Evolutionary conservation across 495 filamentous ascomycete genomes (phyloP).

Genomic region (Pyrenopolyporus hunteri): DNA sequence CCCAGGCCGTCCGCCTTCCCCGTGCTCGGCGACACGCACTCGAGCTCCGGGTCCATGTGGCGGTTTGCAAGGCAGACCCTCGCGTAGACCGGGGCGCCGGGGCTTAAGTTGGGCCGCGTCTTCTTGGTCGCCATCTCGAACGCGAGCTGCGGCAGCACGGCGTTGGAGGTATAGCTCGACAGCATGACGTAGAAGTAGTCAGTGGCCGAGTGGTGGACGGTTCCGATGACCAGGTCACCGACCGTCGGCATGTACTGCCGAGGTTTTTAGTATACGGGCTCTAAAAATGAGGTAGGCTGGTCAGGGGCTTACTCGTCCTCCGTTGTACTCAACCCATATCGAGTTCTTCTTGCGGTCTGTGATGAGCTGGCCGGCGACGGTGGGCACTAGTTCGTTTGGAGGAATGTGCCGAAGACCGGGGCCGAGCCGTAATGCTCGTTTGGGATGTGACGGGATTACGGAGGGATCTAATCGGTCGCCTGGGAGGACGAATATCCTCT

Average conservation of each 20-base stretch:
- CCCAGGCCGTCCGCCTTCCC: slow-evolving; percentile 91
- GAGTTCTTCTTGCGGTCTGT: slow-evolving; percentile 79
- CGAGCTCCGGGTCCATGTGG: slow-evolving; percentile 86
- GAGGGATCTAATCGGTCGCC: slow-evolving; percentile 73
- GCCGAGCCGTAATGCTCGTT: slow-evolving; percentile 77
- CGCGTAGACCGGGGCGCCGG: slow-evolving; percentile 84
- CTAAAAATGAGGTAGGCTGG: not conserved
- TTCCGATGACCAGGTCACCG: slow-evolving; percentile 85
- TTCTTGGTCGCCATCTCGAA: slow-evolving; percentile 94
- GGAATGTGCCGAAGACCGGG: slow-evolving; percentile 80
- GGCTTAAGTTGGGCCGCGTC: slow-evolving; percentile 75
- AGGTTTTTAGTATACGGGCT: not conserved
- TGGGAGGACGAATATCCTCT: slow-evolving; percentile 69
- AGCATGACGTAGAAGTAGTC: slow-evolving; percentile 74
- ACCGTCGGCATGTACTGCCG: slow-evolving; percentile 75
- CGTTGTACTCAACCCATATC: slow-evolving; percentile 75
- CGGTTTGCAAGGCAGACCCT: slow-evolving; percentile 75
- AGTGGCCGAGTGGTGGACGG: slow-evolving; percentile 71
- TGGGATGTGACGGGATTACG: slow-evolving; percentile 67
- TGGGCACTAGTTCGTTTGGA: slow-evolving; percentile 71
- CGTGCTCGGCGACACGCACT: slow-evolving; percentile 83
- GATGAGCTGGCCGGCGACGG: slow-evolving; percentile 78
- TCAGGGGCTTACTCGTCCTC: slow-evolving; percentile 64
- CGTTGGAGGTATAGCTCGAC: slow-evolving; percentile 70
- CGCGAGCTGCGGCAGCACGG: slow-evolving; percentile 80